phyloP scores from a whole-genome alignment of 192 early-diverging fungal species.

The Dimargaris xerosporica region DNA sequence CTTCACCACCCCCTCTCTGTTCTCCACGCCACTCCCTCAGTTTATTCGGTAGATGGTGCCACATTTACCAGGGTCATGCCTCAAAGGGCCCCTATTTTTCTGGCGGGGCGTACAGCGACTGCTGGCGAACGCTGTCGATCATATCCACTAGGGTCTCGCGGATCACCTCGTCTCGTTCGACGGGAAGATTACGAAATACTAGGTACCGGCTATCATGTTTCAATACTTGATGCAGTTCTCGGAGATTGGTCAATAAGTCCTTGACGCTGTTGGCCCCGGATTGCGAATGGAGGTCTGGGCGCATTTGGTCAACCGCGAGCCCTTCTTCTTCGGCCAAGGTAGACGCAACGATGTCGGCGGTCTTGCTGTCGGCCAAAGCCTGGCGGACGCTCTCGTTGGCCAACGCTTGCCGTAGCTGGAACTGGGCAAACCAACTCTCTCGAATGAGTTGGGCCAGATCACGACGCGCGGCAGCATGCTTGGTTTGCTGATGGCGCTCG shows the following conservation, averaged over 20 bases:
- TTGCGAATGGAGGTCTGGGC: too few relatives aligned
- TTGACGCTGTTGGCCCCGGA: not conserved
- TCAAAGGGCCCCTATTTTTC: not conserved
- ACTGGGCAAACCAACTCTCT: conserved; percentile 11
- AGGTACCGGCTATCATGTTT: conserved; percentile 6
- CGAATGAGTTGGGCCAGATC: conserved; percentile 8
- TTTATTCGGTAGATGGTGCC: not conserved
- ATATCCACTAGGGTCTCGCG: not conserved
- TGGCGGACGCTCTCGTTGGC: conserved; percentile 2
- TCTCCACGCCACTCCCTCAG: not conserved
- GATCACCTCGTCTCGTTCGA: conserved; percentile 3
- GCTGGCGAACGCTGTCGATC: not conserved
- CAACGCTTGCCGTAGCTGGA: conserved; percentile 7
- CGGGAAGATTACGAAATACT: not conserved
- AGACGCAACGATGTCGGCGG: conserved; percentile 5
- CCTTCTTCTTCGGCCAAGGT: conserved; percentile 7
- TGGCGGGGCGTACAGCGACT: not conserved
- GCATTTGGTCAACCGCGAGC: not conserved
- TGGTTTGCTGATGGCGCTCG: not conserved
- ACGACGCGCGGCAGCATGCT: not conserved
- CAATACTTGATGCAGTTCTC: conserved; percentile 4
- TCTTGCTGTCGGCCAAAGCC: not conserved
- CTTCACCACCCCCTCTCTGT: not conserved
- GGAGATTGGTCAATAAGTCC: not conserved
- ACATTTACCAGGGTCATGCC: not conserved